Evolutionary conservation across 83 land plant genomes (phyloP).

Genomic region (Diphasiastrum complanatum): DNA sequence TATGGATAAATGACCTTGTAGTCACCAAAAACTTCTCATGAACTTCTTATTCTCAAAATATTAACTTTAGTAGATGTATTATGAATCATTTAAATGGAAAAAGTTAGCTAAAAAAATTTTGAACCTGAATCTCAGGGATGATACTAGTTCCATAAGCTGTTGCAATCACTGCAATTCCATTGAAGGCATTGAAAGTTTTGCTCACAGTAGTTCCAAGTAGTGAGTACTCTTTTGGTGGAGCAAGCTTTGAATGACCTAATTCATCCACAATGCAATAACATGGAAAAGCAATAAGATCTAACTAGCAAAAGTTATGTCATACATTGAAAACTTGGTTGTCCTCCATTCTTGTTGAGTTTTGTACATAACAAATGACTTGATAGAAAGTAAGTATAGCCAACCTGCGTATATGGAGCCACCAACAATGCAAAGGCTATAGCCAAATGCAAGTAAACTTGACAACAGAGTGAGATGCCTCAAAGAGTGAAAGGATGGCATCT

Average conservation of each 20-base stretch:
- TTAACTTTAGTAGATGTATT: too few species aligned
- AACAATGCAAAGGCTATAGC: constrained; percentile 26
- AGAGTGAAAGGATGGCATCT: constrained; percentile 38
- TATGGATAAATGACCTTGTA: too few species aligned
- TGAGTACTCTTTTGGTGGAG: constrained; percentile 18
- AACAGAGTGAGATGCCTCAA: constrained; percentile 23
- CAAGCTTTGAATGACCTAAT: constrained; percentile 15
- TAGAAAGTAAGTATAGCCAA: neutral
- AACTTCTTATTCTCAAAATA: too few species aligned
- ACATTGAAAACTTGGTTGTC: neutral
- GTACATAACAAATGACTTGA: too few species aligned
- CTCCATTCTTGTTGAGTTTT: too few species aligned
- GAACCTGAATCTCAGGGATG: constrained; percentile 21
- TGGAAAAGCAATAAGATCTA: neutral
- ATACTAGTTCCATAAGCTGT: constrained; percentile 4
- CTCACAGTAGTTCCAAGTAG: neutral
- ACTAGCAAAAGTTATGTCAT: neutral
- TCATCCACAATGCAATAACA: neutral
- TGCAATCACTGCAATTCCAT: constrained; percentile 12
- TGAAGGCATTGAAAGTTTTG: constrained; percentile 10
- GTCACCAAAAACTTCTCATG: too few species aligned
- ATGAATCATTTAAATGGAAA: too few species aligned
- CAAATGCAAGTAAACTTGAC: constrained; percentile 20
- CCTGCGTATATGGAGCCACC: constrained; percentile 21
- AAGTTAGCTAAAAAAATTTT: too few species aligned